These are phyloP conservation scores for Bipolaris cookei DNA, from an alignment of 2,329 filamentous ascomycete genomes.

Conservation along the genomic window DNA sequence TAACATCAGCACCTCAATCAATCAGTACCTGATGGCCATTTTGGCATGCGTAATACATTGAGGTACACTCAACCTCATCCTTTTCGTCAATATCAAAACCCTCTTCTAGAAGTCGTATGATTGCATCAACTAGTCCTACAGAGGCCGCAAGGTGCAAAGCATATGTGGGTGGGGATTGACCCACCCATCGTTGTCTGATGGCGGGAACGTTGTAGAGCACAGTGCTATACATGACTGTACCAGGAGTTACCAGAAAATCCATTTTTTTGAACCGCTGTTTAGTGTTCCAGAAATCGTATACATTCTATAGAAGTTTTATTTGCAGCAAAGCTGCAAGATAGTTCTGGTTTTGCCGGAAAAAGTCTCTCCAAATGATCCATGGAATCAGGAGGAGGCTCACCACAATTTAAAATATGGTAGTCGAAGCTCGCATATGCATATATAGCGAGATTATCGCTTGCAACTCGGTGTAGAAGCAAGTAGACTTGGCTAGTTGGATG, in stretches of 20 bases:
- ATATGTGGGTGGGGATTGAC: constrained; percentile 17
- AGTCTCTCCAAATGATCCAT: constrained; percentile 13
- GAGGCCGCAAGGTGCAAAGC: constrained; percentile 26
- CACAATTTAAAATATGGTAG: constrained; percentile 18
- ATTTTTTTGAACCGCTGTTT: constrained; percentile 10
- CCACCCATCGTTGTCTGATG: constrained; percentile 15
- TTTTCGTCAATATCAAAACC: constrained; percentile 17
- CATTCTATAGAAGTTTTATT: constrained; percentile 10
- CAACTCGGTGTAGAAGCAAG: too few species aligned
- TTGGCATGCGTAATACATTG: constrained; percentile 12
- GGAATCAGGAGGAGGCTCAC: background rate
- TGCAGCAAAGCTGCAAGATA: constrained; percentile 25
- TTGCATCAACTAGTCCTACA: constrained; percentile 13
- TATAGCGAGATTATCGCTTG: background rate
- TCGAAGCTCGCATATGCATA: constrained; percentile 23
- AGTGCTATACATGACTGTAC: constrained; percentile 24
- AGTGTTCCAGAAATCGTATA: background rate
- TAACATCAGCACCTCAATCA: background rate
- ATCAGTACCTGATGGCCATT: background rate
- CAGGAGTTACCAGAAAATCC: constrained; percentile 17
- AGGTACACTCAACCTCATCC: constrained; percentile 5
- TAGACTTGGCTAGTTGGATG: too few species aligned
- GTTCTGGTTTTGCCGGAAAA: constrained; percentile 18
- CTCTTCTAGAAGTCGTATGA: constrained; percentile 15
- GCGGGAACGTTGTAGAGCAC: constrained; percentile 19